Evolutionary conservation across 768 basidiomycete species (phyloP), one percentile per base, ranked within the genome.

Genomic region (Hydnum rufescens): DNA sequence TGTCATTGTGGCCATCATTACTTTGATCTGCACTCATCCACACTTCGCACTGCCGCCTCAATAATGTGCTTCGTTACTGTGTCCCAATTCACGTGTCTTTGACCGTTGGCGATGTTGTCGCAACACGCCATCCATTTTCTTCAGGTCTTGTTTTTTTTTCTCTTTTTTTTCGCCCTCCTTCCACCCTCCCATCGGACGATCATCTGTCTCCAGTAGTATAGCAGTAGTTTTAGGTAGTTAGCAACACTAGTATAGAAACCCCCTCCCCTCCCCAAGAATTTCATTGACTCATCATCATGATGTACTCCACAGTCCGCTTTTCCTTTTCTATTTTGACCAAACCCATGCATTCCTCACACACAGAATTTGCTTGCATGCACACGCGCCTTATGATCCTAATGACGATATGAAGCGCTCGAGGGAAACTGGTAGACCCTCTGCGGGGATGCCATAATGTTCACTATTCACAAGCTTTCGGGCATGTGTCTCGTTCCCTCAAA

Each of bases 211-310:
- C 8, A 8, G 34, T 39, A 39, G 34, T 39, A 39, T 39, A 39
- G 34, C 34, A 39, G 8, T 39, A 39, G 34, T 47, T 16, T 16
- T 47, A 16, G 26, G 44, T 47, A 47, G 44, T 26, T 13, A 47
- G 19, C 26, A 47, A 25, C 44, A 47, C 26, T 47, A 47, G 44
- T 47, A 47, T 47, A 47, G 44, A 47, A 47, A 16, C 13, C 26
- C 26, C 8, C 26, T 25, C 13, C 26, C 26, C 44, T 47, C 44
- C 26, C 26, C 26, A n/a, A n/a, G n/a, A n/a, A n/a, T n/a, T n/a
- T n/a, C n/a, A n/a, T n/a, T n/a, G n/a, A n/a, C n/a, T n/a, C n/a
- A n/a, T n/a, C n/a, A n/a, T n/a, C n/a, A n/a, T n/a, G n/a, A n/a
- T n/a, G n/a, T n/a, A n/a, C n/a, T n/a, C n/a, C n/a, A n/a, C n/a